phyloP scores from a whole-genome alignment of 345 rosid species.

The Citrus mangshanensis region DNA sequence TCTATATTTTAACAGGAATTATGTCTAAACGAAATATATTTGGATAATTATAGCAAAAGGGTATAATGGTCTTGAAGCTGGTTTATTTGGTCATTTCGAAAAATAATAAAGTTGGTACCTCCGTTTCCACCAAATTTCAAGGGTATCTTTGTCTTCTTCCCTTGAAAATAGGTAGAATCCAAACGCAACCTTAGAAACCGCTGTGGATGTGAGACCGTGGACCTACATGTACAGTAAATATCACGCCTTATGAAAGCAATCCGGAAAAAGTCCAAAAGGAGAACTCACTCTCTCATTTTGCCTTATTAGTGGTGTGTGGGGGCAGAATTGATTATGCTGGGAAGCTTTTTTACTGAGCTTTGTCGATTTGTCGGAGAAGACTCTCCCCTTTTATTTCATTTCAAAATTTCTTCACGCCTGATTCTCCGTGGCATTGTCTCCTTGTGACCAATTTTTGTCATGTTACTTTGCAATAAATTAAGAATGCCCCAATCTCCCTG shows the following conservation, averaged over 20 bases:
- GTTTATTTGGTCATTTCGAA: too few relatives aligned
- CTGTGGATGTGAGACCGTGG: slow-evolving; percentile 12
- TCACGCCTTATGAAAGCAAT: slow-evolving; percentile 71
- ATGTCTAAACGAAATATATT: too few relatives aligned
- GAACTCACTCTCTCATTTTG: slow-evolving; percentile 39
- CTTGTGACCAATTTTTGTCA: slow-evolving; percentile 29
- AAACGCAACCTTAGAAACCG: not conserved
- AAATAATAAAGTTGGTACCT: too few relatives aligned
- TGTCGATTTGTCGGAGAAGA: slow-evolving; percentile 52
- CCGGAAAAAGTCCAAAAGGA: slow-evolving; percentile 59
- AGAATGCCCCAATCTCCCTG: slow-evolving; percentile 7
- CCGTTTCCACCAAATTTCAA: too few relatives aligned
- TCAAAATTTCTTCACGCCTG: slow-evolving; percentile 42
- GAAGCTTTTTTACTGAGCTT: slow-evolving; percentile 32
- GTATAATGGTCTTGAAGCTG: too few relatives aligned
- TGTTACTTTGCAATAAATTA: slow-evolving; percentile 13
- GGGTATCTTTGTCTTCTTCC: too few relatives aligned
- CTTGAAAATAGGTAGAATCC: not conserved
- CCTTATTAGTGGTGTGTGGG: slow-evolving; percentile 57
- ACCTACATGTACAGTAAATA: slow-evolving; percentile 39
- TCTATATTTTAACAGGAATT: too few relatives aligned
- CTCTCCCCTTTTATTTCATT: slow-evolving; percentile 13
- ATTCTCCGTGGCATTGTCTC: slow-evolving; percentile 64
- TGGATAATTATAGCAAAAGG: too few relatives aligned
- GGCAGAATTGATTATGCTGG: slow-evolving; percentile 58